These are phyloP conservation scores for Hypoxylon sp. DNA, from an alignment of 2,329 filamentous ascomycete species.

Conservation along the genomic window DNA sequence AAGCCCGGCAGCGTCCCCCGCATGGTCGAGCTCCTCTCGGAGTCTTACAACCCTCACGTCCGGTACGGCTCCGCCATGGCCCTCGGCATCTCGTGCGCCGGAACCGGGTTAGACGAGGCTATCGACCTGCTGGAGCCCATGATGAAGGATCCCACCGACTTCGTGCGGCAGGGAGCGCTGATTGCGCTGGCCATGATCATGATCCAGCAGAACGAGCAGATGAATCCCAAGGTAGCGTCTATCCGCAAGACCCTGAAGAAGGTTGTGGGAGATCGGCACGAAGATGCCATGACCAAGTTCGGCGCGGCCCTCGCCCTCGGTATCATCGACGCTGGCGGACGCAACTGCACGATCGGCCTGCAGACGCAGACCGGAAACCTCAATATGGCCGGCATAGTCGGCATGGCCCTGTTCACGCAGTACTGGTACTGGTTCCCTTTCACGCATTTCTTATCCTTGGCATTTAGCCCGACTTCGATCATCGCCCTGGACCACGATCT, in stretches of 20 bases:
- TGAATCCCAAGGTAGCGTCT: constrained; percentile 94
- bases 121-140: constrained; percentile 97
- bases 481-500: constrained; percentile 94
- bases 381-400: constrained; percentile 98
- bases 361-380: constrained; percentile 98
- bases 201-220: constrained; percentile 98
- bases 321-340: constrained; percentile 96
- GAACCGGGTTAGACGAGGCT: constrained; percentile 93
- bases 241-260: constrained; percentile 95
- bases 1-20: constrained; percentile 96
- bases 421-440: constrained; percentile 99
- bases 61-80: constrained; percentile 98
- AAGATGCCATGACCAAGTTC: constrained; percentile 99
- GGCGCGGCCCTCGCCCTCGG: constrained; percentile 92
- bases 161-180: constrained; percentile 93
- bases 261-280: constrained; percentile 91
- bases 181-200: constrained; percentile 97
- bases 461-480: constrained; percentile 95
- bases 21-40: constrained; percentile 97
- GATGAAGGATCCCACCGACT: constrained; percentile 99
- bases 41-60: constrained; percentile 98
- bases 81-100: constrained; percentile 95
- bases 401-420: constrained; percentile 97
- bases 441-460: constrained; percentile 94
- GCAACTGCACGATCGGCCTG: constrained; percentile 97